These are phyloP conservation scores for Apophysomyces variabilis DNA, from an alignment of 371 early-diverging fungal genomes.

Conservation along the genomic window DNA sequence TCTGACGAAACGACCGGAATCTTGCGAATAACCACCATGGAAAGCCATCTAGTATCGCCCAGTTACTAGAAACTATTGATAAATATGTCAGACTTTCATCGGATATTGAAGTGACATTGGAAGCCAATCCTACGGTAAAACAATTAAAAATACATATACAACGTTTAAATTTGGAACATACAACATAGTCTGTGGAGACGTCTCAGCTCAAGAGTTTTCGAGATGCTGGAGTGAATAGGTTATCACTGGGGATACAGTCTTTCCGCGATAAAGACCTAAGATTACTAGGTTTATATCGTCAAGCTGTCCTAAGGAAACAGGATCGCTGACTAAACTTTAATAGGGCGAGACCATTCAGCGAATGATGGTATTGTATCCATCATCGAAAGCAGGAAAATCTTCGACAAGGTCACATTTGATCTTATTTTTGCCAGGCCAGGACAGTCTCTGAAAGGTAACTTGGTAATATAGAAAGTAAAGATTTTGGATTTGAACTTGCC, in stretches of 20 bases:
- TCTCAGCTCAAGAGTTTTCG: constrained; percentile 49
- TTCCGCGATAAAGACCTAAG: constrained; percentile 60
- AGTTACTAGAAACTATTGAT: constrained; percentile 47
- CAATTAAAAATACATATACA: background rate
- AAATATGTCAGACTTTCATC: constrained; percentile 33
- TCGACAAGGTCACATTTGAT: constrained; percentile 76
- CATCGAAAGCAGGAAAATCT: constrained; percentile 58
- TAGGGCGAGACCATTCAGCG: constrained; percentile 79
- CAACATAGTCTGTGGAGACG: constrained; percentile 52
- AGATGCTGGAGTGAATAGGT: constrained; percentile 75
- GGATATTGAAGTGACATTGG: constrained; percentile 66
- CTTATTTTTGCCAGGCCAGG: constrained; percentile 85
- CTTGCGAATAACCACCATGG: background rate
- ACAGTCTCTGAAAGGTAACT: constrained; percentile 57
- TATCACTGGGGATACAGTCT: constrained; percentile 85
- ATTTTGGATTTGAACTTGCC: background rate
- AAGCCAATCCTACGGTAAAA: constrained; percentile 73
- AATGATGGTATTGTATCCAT: constrained; percentile 61
- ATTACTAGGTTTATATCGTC: constrained; percentile 27
- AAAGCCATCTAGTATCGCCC: constrained; percentile 38
- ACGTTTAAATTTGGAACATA: background rate
- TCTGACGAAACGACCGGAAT: background rate
- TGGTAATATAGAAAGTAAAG: background rate
- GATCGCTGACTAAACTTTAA: background rate
- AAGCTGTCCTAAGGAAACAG: constrained; percentile 14